A percentile compares a stretch with the other conserved stretches of the same genome.
phyloP scores from a whole-genome alignment of 2,329 filamentous ascomycete genomes.

The Cladosporium sp. region DNA sequence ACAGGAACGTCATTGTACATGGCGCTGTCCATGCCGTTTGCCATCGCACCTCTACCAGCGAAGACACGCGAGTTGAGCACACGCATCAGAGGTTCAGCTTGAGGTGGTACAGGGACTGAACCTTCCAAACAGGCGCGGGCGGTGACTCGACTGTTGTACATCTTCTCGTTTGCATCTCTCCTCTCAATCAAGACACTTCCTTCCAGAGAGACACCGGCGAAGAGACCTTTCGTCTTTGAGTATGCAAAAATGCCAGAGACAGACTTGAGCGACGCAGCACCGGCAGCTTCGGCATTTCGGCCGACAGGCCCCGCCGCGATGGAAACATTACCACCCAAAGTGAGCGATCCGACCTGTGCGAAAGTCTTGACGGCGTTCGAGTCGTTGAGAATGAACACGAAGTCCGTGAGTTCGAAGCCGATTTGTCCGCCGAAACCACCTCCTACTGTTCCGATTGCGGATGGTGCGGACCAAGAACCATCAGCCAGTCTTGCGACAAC shows the following conservation, averaged over 20 bases:
- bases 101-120: constrained; percentile 69
- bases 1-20: constrained; percentile 95
- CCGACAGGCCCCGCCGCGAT: constrained; percentile 92
- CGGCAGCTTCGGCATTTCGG: constrained; percentile 91
- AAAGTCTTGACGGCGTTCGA: constrained; percentile 85
- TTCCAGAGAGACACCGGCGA: constrained; percentile 91
- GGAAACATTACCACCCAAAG: constrained; percentile 91
- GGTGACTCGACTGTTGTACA: constrained; percentile 80
- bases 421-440: constrained; percentile 83
- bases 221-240: constrained; percentile 95
- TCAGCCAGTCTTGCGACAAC: constrained; percentile 75
- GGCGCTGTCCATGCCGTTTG: constrained; percentile 47
- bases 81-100: constrained; percentile 77
- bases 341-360: constrained; percentile 84
- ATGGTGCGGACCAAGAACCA: constrained; percentile 75
- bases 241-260: constrained; percentile 94
- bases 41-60: constrained; percentile 55
- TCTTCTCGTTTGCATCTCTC: constrained; percentile 92
- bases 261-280: constrained; percentile 82
- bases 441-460: constrained; percentile 74
- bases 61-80: constrained; percentile 84
- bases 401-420: constrained; percentile 83
- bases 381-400: constrained; percentile 98
- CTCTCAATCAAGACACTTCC: constrained; percentile 90
- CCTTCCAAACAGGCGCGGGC: constrained; percentile 79